Evolutionary conservation across 163 green algal genomes (phyloP).

Genomic region (Scenedesmus sp.): DNA sequence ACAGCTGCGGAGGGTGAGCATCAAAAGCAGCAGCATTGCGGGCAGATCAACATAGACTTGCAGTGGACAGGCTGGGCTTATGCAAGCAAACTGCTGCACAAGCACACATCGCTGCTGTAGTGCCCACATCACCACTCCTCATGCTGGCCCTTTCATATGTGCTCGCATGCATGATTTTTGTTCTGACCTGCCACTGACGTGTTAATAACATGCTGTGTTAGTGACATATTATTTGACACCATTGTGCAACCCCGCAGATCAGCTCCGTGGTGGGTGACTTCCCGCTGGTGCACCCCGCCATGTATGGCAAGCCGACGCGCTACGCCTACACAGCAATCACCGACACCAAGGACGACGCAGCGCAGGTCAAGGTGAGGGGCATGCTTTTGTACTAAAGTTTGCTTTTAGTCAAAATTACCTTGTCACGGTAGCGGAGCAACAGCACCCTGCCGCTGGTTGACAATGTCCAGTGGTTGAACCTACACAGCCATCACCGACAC

Average conservation of each 20-base stretch:
- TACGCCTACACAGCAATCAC: conserved; percentile 67
- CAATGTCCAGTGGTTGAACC: conserved; percentile 44
- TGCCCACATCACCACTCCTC: too few species aligned
- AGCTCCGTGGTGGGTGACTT: conserved; percentile 48
- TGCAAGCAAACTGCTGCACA: too few species aligned
- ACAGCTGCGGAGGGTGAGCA: conserved; percentile 3
- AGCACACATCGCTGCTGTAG: too few species aligned
- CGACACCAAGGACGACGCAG: conserved; percentile 27
- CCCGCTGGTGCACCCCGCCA: conserved; percentile 47
- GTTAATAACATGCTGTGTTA: background rate
- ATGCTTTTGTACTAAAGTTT: too few species aligned
- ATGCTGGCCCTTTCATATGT: too few species aligned
- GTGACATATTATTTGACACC: too few species aligned
- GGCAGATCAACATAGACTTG: background rate
- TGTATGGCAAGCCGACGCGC: conserved; percentile 33
- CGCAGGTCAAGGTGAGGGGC: conserved; percentile 25
- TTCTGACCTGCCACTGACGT: background rate
- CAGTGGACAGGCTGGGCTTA: too few species aligned
- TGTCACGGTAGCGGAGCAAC: too few species aligned
- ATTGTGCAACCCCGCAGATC: conserved; percentile 30
- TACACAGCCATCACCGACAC: conserved; percentile 65
- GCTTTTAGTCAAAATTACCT: too few species aligned
- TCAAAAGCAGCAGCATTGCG: background rate
- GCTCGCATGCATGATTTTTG: background rate
- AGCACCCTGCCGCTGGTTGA: too few species aligned